Conservation (phyloP, 345 rosid genomes). For the Aethionema arabicum region DNA sequence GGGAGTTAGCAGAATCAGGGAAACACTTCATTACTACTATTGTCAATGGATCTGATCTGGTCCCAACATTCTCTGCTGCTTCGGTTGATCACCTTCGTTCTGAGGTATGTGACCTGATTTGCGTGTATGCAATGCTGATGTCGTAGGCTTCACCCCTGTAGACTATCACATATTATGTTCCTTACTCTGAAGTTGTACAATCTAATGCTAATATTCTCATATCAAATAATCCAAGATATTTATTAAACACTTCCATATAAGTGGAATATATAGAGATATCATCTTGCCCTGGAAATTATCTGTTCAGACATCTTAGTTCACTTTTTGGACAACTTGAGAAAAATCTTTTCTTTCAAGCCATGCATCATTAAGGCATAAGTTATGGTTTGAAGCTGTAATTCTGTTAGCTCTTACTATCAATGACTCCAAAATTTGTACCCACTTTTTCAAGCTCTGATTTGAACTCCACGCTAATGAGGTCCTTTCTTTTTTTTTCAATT, state of each 20-base stretch:
- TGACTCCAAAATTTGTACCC: constrained; percentile 1
- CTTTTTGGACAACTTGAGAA: not conserved
- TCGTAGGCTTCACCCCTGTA: not conserved
- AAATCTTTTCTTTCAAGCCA: not conserved
- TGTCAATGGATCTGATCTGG: constrained; percentile 91
- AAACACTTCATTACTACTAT: constrained; percentile 77
- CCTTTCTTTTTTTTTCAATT: constrained; percentile 3
- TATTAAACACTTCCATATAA: not conserved
- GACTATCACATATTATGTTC: not conserved
- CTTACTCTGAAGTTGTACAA: not conserved
- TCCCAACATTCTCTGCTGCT: constrained; percentile 90
- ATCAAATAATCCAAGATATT: constrained; percentile 5
- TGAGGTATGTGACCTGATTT: constrained; percentile 54
- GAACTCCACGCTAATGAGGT: constrained; percentile 4
- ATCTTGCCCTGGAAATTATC: constrained; percentile 6
- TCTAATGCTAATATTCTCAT: constrained; percentile 4
- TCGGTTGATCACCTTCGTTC: constrained; percentile 91
- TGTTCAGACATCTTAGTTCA: constrained; percentile 11
- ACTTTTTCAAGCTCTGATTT: constrained; percentile 15
- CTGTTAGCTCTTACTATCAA: not conserved
- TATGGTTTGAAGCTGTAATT: not conserved
- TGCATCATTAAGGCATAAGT: constrained; percentile 14
- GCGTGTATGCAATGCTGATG: constrained; percentile 10
- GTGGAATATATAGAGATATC: constrained; percentile 2
- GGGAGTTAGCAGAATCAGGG: constrained; percentile 99